A percentile compares a stretch with the other conserved stretches of the same genome.
Conservation (phyloP, 352 stramenopile genomes). For the Pilasporangium apinafurcum region DNA sequence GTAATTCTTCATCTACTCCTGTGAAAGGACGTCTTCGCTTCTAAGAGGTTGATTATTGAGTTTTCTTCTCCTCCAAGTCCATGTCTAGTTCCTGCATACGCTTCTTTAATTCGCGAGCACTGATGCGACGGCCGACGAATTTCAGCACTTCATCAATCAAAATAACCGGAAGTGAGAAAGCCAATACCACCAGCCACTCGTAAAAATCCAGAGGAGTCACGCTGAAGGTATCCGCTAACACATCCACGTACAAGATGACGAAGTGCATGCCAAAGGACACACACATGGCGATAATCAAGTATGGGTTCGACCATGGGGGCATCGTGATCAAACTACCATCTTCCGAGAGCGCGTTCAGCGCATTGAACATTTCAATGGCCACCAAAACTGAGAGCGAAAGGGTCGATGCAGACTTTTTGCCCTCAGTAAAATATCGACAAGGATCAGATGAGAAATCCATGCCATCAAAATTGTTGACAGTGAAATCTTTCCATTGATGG, state of each 20-base stretch:
- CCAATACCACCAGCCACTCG: conserved; percentile 90
- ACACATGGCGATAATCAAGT: conserved; percentile 91
- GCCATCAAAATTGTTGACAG: conserved; percentile 88
- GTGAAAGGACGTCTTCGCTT: no score
- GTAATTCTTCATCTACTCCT: neutral
- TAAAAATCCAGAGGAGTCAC: conserved; percentile 88
- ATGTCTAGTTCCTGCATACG: no score
- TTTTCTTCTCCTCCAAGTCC: conserved; percentile 49
- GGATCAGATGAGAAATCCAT: conserved; percentile 87
- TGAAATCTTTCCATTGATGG: conserved; percentile 89
- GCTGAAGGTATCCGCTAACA: conserved; percentile 90
- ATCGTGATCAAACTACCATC: conserved; percentile 90
- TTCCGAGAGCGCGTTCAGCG: conserved; percentile 91
- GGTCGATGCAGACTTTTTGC: conserved; percentile 90
- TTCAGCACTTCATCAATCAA: conserved; percentile 95
- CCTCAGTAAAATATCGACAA: conserved; percentile 91
- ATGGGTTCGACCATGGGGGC: conserved; percentile 92
- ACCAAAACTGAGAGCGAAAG: conserved; percentile 92
- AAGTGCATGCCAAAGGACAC: conserved; percentile 93
- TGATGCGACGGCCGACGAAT: conserved; percentile 83
- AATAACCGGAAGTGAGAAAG: conserved; percentile 91
- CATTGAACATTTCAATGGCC: conserved; percentile 95
- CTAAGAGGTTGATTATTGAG: conserved; percentile 46
- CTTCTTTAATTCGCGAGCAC: conserved; percentile 57
- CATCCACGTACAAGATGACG: conserved; percentile 92